A percentile compares a stretch with the other conserved stretches of the same genome.
These are phyloP conservation scores for Hibiscus trionum DNA, from an alignment of 345 rosid genomes.

Conservation along the genomic window DNA sequence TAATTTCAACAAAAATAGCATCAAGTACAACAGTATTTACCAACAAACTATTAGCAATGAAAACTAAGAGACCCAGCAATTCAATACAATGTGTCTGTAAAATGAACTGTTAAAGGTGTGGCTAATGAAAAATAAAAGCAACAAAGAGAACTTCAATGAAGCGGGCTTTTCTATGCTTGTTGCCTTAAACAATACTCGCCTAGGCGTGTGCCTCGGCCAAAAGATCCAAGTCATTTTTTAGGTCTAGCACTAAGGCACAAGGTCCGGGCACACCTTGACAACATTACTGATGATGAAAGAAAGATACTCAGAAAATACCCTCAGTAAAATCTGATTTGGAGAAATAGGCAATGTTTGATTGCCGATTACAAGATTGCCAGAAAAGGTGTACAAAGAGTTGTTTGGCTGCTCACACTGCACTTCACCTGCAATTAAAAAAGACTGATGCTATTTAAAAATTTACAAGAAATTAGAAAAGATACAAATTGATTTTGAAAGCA, in stretches of 20 bases:
- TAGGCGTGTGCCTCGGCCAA: neutral
- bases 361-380: constrained; percentile 85
- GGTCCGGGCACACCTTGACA: neutral
- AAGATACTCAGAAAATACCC: constrained; percentile 47
- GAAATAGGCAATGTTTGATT: constrained; percentile 87
- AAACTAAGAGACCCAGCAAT: neutral
- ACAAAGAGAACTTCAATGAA: neutral
- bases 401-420: constrained; percentile 99
- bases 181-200: neutral
- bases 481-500: constrained; percentile 1
- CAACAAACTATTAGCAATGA: neutral
- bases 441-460: constrained; percentile 7
- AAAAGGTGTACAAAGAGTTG: constrained; percentile 96
- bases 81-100: neutral
- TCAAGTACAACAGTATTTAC: neutral
- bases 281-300: neutral
- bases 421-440: constrained; percentile 63
- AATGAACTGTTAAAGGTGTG: neutral
- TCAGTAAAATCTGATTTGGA: constrained; percentile 86
- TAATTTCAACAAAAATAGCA: constrained; percentile 7
- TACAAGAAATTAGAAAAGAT: neutral
- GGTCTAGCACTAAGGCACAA: neutral
- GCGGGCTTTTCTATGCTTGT: neutral
- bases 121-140: neutral
- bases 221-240: neutral